A percentile compares a stretch with the other conserved stretches of the same genome.
Conservation (phyloP, 163 green algal genomes). For the Prototheca cutis region DNA sequence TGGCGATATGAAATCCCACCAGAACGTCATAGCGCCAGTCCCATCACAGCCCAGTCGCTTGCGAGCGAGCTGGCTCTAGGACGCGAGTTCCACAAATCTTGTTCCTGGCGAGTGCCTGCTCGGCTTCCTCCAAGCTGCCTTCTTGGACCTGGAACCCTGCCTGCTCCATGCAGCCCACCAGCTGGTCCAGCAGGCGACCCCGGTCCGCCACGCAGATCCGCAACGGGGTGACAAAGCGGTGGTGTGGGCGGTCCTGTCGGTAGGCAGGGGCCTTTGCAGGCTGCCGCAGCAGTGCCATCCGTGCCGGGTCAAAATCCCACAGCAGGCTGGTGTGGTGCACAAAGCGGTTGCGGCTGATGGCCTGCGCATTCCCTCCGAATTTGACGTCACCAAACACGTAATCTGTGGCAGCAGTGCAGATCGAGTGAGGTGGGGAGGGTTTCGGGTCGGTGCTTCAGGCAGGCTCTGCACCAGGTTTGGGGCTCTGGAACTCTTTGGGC, state of each 20-base stretch:
- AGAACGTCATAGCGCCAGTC: too few species aligned
- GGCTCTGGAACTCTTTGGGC: too few species aligned
- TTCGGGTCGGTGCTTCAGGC: not conserved
- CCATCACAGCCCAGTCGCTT: too few species aligned
- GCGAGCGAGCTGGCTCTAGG: too few species aligned
- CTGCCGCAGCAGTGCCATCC: slow-evolving; percentile 72
- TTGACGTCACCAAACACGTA: slow-evolving; percentile 83
- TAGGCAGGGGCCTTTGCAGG: slow-evolving; percentile 69
- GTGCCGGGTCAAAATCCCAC: slow-evolving; percentile 66
- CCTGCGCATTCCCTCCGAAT: slow-evolving; percentile 96
- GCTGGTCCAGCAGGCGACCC: slow-evolving; percentile 7
- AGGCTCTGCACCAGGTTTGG: too few species aligned
- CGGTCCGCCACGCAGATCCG: slow-evolving; percentile 25
- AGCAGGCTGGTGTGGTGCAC: slow-evolving; percentile 98
- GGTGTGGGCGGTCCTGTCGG: slow-evolving; percentile 47
- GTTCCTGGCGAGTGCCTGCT: slow-evolving; percentile 17
- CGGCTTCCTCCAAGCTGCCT: slow-evolving; percentile 19
- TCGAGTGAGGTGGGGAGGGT: not conserved
- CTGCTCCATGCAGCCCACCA: slow-evolving; percentile 6
- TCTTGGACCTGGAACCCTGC: slow-evolving; percentile 30
- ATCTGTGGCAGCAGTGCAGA: slow-evolving; percentile 43
- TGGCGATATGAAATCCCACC: too few species aligned
- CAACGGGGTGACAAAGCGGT: slow-evolving; percentile 54
- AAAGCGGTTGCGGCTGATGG: slow-evolving; percentile 81
- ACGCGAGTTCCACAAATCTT: slow-evolving; percentile 19